A percentile compares a stretch with the other conserved stretches of the same genome.
Conservation (phyloP, 2,329 filamentous ascomycete species). For the Chalara sp. region DNA sequence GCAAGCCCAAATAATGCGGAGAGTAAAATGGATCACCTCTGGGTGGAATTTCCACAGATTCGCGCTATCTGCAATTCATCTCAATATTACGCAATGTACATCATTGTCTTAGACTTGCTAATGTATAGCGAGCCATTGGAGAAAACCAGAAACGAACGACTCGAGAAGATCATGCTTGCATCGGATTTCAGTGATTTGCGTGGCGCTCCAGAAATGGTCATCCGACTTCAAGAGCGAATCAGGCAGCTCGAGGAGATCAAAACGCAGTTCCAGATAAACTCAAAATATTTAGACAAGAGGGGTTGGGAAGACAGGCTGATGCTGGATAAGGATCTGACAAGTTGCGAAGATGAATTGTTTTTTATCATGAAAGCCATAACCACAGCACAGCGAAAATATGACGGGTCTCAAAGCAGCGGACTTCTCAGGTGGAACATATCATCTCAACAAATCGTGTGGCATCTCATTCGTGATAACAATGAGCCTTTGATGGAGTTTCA, state of each 20-base stretch:
- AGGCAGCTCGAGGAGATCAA: conserved; percentile 95
- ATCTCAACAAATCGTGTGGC: conserved; percentile 96
- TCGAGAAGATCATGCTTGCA: conserved; percentile 98
- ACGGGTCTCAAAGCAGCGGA: conserved; percentile 68
- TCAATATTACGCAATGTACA: conserved; percentile 97
- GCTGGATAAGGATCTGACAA: conserved; percentile 83
- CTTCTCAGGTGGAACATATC: conserved; percentile 87
- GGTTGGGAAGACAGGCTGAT: conserved; percentile 86
- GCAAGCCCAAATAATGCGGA: conserved; percentile 54
- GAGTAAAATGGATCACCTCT: conserved; percentile 88
- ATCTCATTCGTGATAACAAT: conserved; percentile 79
- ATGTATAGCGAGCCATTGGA: conserved; percentile 95
- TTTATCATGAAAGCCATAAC: conserved; percentile 99
- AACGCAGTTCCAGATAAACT: conserved; percentile 88
- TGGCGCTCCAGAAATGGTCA: conserved; percentile 89
- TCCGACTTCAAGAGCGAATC: conserved; percentile 84
- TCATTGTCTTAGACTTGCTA: conserved; percentile 92
- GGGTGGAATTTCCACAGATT: conserved; percentile 92
- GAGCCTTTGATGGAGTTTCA: conserved; percentile 91
- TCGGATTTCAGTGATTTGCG: conserved; percentile 97
- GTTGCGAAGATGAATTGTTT: conserved; percentile 94
- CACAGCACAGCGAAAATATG: conserved; percentile 82
- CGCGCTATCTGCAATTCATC: conserved; percentile 93
- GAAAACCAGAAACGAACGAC: conserved; percentile 89
- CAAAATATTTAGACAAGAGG: conserved; percentile 75